Base-by-base conservation (phyloP, 305 asterid genomes). In the Fraxinus dipetala region DNA sequence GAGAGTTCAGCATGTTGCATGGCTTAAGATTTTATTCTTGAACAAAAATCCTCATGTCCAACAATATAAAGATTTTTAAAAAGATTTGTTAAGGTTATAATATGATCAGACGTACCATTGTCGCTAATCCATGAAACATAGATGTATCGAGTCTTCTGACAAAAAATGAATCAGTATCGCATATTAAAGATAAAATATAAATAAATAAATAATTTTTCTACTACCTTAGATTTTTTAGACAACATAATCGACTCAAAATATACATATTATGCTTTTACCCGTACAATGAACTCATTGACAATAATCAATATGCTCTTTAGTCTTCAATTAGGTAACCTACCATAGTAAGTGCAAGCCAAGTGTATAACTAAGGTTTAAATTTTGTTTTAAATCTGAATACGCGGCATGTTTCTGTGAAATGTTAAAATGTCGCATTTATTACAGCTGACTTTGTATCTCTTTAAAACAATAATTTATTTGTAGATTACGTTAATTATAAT, bases 271-370 rank as follows among this genome's bases (percentile, higher is more conserved):
- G 16, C 10, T 6, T 61, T 61, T 22, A 22, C 11, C 70, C 70
- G 0, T 20, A 61, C 70, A 22, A 56, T 56, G 67, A 18, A 56
- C 28, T 18, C 30, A 6, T 0, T 6, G 31, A 9, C 72, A n/a
- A 54, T 8, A 61, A 61, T 61, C 28, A 63, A 24, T 24, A 8
- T 63, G 72, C 14, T 63, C 34, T 63, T 63, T 22, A 22, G 72
- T 63, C 72, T 63, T 22, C 72, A 24, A 63, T 63, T 63, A 63
- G 97, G 93, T 92, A 78, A 89, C 80, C 97, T 90, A 91, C 92
- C 93, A 74, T 82, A 80, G 83, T 28, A 28, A 10, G 36, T 28
- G 74, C 65, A 77, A 80, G 76, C 67, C 78, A 78, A 85, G 63
- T 59, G 56, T 30, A 74, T 0, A 80, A 43, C 34, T 34, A 18